phyloP scores from a whole-genome alignment of 148 eudicot genomes.

The Nepenthes mirabilis region DNA sequence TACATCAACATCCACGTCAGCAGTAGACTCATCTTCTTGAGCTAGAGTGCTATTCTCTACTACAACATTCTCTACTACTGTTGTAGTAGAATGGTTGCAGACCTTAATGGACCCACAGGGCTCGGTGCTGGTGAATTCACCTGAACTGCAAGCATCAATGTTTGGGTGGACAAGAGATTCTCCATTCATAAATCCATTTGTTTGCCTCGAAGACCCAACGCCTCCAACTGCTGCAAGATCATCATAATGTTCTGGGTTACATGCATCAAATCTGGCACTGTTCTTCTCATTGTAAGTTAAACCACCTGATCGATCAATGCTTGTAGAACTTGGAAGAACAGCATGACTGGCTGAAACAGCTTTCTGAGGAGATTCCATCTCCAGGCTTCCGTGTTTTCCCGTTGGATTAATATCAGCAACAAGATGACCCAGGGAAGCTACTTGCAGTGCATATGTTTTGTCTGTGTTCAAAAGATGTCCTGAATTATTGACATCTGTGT shows the following conservation, averaged over 20 bases:
- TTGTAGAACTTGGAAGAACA: conserved; percentile 8
- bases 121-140: conserved; percentile 8
- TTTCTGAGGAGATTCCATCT: conserved; percentile 7
- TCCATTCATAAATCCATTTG: conserved; percentile 24
- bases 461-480: background rate
- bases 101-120: conserved; percentile 8
- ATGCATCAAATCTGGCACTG: conserved; percentile 15
- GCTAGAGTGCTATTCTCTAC: conserved; percentile 10
- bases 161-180: conserved; percentile 11
- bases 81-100: conserved; percentile 11
- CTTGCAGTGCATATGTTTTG: conserved; percentile 3
- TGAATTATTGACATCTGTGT: conserved; percentile 4
- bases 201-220: conserved; percentile 10
- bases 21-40: conserved; percentile 9
- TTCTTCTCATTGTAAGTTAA: conserved; percentile 10
- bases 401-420: conserved; percentile 4
- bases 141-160: conserved; percentile 13
- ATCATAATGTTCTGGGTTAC: conserved; percentile 6
- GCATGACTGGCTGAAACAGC: conserved; percentile 1
- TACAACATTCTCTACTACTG: too few species aligned
- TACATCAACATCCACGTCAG: conserved; percentile 10
- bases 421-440: background rate
- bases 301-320: conserved; percentile 7
- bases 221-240: conserved; percentile 10
- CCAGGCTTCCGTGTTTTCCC: conserved; percentile 12